Base-by-base conservation (phyloP, 2,329 filamentous ascomycete species). In the Periconia digitata region DNA sequence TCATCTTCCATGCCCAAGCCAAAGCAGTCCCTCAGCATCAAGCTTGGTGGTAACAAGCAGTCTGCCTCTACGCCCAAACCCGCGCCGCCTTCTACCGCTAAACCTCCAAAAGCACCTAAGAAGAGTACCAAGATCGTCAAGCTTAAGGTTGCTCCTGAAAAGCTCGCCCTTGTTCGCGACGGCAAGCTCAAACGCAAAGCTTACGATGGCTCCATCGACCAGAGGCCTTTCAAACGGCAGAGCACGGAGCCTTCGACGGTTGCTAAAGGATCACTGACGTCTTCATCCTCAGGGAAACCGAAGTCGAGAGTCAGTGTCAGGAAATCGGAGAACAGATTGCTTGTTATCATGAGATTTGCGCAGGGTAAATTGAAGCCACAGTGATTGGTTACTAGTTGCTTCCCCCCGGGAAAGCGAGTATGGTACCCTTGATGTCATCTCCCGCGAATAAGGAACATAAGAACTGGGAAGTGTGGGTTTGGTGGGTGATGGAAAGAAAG, bases 41-140 rank as follows among this genome's bases (percentile, higher is more conserved):
- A 60, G 42, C 62, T 21, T 60, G 63, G 37, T 56, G 51, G 20
- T 40, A 50, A n/a, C 15, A 45, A 37, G 18, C 35, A 24, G 24
- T 50, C 56, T 15, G 21, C 47, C 20, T 42, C 57, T 10, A 44
- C 48, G 21, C 18, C 40, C 15, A 51, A 48, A 18, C 50, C 54
- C 16, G 48, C 50, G 13, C 44, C 49, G 10, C 46, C 50, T 23
- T 27, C 24, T 45, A 21, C 50, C 40, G n/a, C 51, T 58, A 20
- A 55, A 34, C 27, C 41, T 8, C 15, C 51, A 2, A 57, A 53
- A 13, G 20, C 22, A 24, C 16, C 44, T 8, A 51, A 47, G 34
- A 66, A 63, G 53, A 57, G 56, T 47, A 60, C 54, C 51, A 63
- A 63, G 40, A 55, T 62, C 7, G 60, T 66, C 40, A 64, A 60